Evolutionary conservation across 495 filamentous ascomycete genomes (phyloP).

Genomic region (Durotheca rogersii): DNA sequence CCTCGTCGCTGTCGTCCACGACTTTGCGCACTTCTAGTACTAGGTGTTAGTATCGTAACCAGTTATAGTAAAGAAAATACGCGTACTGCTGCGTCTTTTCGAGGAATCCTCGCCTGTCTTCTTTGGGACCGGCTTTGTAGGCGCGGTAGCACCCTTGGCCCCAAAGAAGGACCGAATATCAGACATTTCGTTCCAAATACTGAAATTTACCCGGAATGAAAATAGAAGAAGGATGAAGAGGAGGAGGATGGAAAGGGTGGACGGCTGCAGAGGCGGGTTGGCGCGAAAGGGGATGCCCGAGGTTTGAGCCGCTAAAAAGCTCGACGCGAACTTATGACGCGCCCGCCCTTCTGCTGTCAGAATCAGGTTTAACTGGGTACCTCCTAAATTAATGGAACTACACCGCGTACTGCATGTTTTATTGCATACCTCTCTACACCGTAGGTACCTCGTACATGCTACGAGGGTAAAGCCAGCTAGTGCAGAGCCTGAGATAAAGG

Average conservation of each 20-base stretch:
- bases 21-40: conserved; percentile 64
- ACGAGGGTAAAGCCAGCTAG: too few relatives aligned
- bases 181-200: conserved; percentile 54
- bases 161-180: conserved; percentile 85
- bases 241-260: not conserved
- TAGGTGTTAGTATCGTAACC: conserved; percentile 23
- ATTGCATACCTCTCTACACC: too few relatives aligned
- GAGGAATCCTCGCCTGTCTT: conserved; percentile 44
- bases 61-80: not conserved
- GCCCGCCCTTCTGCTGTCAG: conserved; percentile 23
- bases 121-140: conserved; percentile 50
- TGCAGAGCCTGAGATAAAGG: too few relatives aligned
- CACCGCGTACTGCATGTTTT: too few relatives aligned
- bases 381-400: not conserved
- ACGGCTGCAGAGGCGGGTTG: not conserved
- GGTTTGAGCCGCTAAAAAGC: not conserved
- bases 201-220: not conserved
- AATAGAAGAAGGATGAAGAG: not conserved
- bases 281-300: not conserved
- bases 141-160: conserved; percentile 52
- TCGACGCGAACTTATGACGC: conserved; percentile 33
- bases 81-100: conserved; percentile 38
- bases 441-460: not conserved
- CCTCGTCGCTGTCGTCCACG: conserved; percentile 75
- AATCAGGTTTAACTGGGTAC: conserved; percentile 13